Base-by-base conservation (phyloP, 192 early-diverging fungal genomes). In the Mortierella antarctica region DNA sequence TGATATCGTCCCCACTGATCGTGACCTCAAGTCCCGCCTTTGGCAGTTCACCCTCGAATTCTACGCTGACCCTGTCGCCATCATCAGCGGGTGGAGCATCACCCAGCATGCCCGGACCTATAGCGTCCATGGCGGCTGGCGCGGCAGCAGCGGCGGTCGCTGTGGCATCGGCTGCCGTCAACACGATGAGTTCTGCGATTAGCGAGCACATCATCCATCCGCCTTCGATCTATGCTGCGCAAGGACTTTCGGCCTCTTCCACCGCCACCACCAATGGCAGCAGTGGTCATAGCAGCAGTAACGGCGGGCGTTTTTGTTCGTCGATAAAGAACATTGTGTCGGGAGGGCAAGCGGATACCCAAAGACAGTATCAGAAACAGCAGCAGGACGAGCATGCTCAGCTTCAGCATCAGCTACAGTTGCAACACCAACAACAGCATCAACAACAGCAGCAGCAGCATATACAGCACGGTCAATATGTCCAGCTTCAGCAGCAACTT, bases 141-240 rank as follows among this genome's bases (percentile, higher is more conserved):
- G 70, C 70, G 17, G 76, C 77, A 59, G 70, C 77, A 40, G 59
- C 66, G 42, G 77, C 65, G 3, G 65, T 64, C 6, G 66, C 74
- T 21, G 73, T 54, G 45, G 73, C 73, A 15, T 74, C 76, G 17
- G 76, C 69, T 0, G 76, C 70, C 5, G 63, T 71, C 17, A 66
- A 62, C 44, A 79, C 76, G 13, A 53, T 79, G 18, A 65, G 70
- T 23, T 71, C 77, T n/a, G 70, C 70, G 1, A 72, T 80, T 21
- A 65, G 46, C 17, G 77, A 72, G 7, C 76, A 79, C 23, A 79
- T 31, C 31, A 31, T 79, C 4, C 59, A 60, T 52, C 70, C 51
- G 9, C 70, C 69, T 0, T 65, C 77, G 21, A 50, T 67, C 49
- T 59, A 61, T 52, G 69, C 76, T 31, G 62, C 63, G 0, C 63